Conservation (phyloP, 345 rosid species). For the Ceriops zippeliana region DNA sequence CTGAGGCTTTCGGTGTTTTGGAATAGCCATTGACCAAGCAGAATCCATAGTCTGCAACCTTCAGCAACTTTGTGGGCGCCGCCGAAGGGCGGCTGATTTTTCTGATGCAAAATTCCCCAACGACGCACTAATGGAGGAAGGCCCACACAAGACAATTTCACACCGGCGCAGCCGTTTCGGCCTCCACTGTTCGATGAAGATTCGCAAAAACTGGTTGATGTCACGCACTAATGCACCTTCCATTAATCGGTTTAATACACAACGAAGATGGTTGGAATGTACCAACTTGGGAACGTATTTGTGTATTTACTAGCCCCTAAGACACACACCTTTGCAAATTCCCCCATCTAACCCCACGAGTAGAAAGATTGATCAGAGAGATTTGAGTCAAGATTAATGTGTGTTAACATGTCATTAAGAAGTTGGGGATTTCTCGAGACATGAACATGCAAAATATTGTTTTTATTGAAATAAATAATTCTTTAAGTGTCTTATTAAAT, state of each 20-base stretch:
- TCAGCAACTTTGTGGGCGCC: not conserved
- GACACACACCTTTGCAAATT: conserved; percentile 11
- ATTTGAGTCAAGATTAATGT: not conserved
- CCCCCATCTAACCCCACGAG: conserved; percentile 14
- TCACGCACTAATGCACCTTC: not conserved
- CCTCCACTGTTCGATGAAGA: not conserved
- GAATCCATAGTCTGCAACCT: not conserved
- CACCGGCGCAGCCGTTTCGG: not conserved
- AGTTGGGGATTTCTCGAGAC: conserved; percentile 5
- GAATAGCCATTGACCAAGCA: conserved; percentile 15
- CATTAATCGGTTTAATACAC: not conserved
- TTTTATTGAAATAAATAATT: too few relatives aligned
- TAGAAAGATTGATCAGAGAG: not conserved
- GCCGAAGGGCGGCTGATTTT: not conserved
- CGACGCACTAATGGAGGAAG: not conserved
- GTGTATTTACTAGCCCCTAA: not conserved
- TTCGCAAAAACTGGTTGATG: too few relatives aligned
- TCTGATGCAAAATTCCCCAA: not conserved
- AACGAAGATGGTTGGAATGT: conserved; percentile 14
- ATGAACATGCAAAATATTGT: not conserved
- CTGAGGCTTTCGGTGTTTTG: not conserved
- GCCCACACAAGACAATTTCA: not conserved
- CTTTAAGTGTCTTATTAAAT: too few relatives aligned
- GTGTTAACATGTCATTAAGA: not conserved
- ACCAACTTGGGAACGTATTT: conserved; percentile 5